A percentile compares a stretch with the other conserved stretches of the same genome.
phyloP scores from a whole-genome alignment of 1,139 yeast genomes.

The Taphrina populina region DNA sequence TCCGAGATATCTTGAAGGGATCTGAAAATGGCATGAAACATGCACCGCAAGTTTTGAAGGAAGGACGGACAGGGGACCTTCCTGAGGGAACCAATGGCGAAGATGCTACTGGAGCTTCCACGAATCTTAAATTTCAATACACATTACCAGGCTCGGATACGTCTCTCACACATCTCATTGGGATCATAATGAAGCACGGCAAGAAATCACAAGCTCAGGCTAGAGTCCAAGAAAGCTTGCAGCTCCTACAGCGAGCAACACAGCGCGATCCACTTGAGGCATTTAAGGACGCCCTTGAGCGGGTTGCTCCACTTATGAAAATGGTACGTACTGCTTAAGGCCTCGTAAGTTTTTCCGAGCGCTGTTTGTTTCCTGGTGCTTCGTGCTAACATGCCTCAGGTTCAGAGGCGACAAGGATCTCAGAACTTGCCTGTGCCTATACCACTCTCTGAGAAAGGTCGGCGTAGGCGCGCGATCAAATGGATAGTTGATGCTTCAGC shows the following conservation, averaged over 20 bases:
- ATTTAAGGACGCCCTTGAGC: conserved; percentile 71
- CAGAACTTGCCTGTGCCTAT: conserved; percentile 61
- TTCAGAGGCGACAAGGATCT: conserved; percentile 35
- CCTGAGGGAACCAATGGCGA: not conserved
- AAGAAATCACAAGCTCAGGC: conserved; percentile 79
- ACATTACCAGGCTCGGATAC: conserved; percentile 60
- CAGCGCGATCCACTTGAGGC: conserved; percentile 75
- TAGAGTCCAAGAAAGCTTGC: conserved; percentile 69
- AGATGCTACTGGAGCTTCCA: conserved; percentile 29
- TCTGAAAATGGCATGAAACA: conserved; percentile 36
- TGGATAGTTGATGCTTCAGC: conserved; percentile 58
- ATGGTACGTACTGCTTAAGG: conserved; percentile 45
- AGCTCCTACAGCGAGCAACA: conserved; percentile 53
- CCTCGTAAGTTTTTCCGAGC: conserved; percentile 20
- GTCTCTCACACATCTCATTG: conserved; percentile 71
- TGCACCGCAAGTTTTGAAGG: conserved; percentile 39
- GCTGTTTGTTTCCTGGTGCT: not conserved
- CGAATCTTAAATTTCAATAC: conserved; percentile 20
- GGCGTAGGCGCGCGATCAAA: conserved; percentile 78
- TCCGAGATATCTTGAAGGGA: conserved; percentile 38
- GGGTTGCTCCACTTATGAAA: conserved; percentile 79
- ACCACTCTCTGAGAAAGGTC: conserved; percentile 77
- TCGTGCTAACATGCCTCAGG: conserved; percentile 3
- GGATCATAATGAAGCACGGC: conserved; percentile 91
- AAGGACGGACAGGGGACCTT: conserved; percentile 18